Evolutionary conservation across 768 basidiomycete species (phyloP), one percentile per base, ranked within the genome.

Genomic region (Gloeopeniophorella convolvens): DNA sequence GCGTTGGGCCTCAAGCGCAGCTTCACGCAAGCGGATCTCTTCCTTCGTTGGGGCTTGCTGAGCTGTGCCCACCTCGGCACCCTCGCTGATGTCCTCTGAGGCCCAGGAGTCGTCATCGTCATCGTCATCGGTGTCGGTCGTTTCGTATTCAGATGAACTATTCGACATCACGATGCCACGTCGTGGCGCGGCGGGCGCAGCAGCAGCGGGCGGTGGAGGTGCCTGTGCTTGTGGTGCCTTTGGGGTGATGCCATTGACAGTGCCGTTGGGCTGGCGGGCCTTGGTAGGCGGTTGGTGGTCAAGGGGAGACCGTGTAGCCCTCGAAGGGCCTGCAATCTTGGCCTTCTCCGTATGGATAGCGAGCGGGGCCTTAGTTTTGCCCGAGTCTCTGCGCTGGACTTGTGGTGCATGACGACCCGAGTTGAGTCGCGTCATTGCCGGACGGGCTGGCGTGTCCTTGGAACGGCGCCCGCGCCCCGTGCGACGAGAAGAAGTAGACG

Each of bases 1-100:
- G 15, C 79, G 75, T 59, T 78, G 76, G 1, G 72, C 79, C 61
- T 86, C 83, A 50, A 77, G 59, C 0, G 79, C 82, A 5, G 84
- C 85, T 44, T 79, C 73, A 5, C 65, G 71, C 15, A 76, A 57
- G 12, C 66, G 65, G 3, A 51, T 51, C 9, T 59, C 57, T 50
- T 47, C 58, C 54, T 51, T 59, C 53, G 57, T 59, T 27, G 53
- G 54, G 42, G 52, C 58, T 50, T 21, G 28, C 31, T 52, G 57
- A 47, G 57, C 60, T 4, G 51, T 27, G 56, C 44, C 55, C 23
- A 40, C 47, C 62, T 53, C 68, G 56, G 28, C 70, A 56, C 41
- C 58, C 48, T 57, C 68, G 66, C 48, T 70, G 61, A 46, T 66
- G 59, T 76, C 80, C 50, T 81, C 82, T 6, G 78, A 82, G 34